Evolutionary conservation across 106 monocot species (phyloP).

Genomic region (Acanthochlamys bracteata): DNA sequence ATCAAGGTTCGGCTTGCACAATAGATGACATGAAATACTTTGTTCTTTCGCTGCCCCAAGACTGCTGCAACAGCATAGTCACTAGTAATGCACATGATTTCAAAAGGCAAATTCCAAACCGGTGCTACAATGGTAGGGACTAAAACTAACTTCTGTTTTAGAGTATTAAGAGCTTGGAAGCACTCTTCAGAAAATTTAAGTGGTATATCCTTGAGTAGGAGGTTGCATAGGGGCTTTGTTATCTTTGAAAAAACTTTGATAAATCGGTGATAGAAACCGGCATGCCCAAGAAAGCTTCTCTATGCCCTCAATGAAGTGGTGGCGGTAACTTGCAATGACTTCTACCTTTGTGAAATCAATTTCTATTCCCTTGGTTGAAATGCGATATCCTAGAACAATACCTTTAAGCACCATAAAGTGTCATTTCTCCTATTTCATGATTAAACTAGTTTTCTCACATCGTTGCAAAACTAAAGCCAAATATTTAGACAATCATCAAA

Average conservation of each 20-base stretch:
- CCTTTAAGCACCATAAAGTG: constrained; percentile 1
- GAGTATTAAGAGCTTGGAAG: too few species aligned
- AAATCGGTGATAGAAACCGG: too few species aligned
- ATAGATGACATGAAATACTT: not conserved
- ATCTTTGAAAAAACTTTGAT: too few species aligned
- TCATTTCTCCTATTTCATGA: not conserved
- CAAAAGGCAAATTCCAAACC: too few species aligned
- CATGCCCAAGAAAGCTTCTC: constrained; percentile 4
- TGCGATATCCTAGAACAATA: not conserved
- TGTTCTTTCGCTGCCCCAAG: not conserved
- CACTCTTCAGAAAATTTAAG: too few species aligned
- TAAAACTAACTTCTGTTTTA: too few species aligned
- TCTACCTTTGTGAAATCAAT: not conserved
- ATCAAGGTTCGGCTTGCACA: constrained; percentile 1
- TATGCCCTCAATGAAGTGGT: not conserved
- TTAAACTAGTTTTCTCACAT: not conserved
- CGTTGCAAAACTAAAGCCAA: not conserved
- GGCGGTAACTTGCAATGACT: constrained; percentile 1
- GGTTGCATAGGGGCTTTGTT: too few species aligned
- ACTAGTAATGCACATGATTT: not conserved
- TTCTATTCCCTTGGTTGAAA: not conserved
- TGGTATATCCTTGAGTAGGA: too few species aligned
- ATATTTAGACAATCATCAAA: not conserved
- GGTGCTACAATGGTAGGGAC: too few species aligned
- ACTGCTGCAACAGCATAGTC: not conserved